Base-by-base conservation (phyloP, 306 rosid genomes). In the Cicer chorassanicum region DNA sequence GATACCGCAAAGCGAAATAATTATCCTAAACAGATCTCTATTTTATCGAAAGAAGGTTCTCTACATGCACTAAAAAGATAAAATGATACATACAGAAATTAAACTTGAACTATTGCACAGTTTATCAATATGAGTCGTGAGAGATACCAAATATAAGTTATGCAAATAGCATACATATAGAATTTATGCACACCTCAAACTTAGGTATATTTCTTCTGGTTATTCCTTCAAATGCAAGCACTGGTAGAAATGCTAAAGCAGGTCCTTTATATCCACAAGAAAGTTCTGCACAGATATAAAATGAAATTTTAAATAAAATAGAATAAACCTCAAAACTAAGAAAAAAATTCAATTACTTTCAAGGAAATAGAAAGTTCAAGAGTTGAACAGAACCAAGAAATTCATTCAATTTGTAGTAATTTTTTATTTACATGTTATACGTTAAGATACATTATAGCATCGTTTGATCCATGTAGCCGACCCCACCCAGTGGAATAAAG, bases 211-310 rank as follows among this genome's bases (percentile, higher is more conserved):
- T 94, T 82, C 97, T 87, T 85, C 98, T 87, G 8, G 98, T 94
- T 84, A 96, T 97, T 82, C 98, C 98, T 89, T 94, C 98, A 62
- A 94, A 94, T 59, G 98, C 97, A 81, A 91, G 98, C 81, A 94
- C 98, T 0, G 97, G 98, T 72, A 94, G 82, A 87, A 79, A 84
- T 36, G 93, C 97, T 81, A 94, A n/a, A 39, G 85, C 41, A 55
- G 96, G 98, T 65, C 97, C 97, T 90, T 91, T 50, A 94, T 90
- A 86, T 94, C 98, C 79, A 94, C 94, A 51, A 87, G 88, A 87
- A 94, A 94, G 78, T 88, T 94, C 97, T 94, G 87, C 73, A 76
- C 65, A 78, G 19, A 40, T 70, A 73, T 74, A 24, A 73, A 34
- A 61, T 46, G 15, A 51, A 44, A 3, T 57, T 42, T 50, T 69